Conservation (phyloP, 306 rosid genomes). For the Hippophae gyantsensis region DNA sequence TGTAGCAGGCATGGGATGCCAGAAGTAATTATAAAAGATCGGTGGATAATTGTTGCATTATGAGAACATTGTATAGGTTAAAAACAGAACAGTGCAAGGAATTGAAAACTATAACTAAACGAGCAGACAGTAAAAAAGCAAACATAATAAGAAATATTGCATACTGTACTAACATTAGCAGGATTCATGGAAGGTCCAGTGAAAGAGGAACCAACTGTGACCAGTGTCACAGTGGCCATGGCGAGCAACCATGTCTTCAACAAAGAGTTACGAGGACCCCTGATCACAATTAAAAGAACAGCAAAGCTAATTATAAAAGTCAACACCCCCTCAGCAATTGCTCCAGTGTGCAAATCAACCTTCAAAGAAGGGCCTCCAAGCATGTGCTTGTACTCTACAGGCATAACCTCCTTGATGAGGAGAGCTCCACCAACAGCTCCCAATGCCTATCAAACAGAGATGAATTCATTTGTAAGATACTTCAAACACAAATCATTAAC, state of each 20-base stretch:
- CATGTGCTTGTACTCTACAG: slow-evolving; percentile 55
- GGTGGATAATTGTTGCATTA: not conserved
- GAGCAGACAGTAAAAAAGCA: not conserved
- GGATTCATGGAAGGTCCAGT: slow-evolving; percentile 95
- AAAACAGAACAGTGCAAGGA: not conserved
- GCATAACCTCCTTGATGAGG: slow-evolving; percentile 62
- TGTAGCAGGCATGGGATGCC: not conserved
- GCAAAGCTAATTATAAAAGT: slow-evolving; percentile 60
- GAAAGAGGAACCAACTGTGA: slow-evolving; percentile 53
- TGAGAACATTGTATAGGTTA: not conserved
- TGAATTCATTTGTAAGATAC: not conserved
- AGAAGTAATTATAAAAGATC: not conserved
- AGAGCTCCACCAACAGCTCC: slow-evolving; percentile 85
- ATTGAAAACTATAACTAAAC: not conserved
- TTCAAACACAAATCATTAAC: no score
- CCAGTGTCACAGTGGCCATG: slow-evolving; percentile 37
- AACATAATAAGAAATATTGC: not conserved
- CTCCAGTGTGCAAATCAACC: slow-evolving; percentile 79
- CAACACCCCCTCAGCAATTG: slow-evolving; percentile 65
- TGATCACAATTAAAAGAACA: slow-evolving; percentile 59
- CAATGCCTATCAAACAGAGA: slow-evolving; percentile 39
- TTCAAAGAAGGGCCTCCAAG: slow-evolving; percentile 78
- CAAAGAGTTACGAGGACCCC: slow-evolving; percentile 55
- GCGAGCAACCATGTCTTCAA: slow-evolving; percentile 58
- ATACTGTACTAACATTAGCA: slow-evolving; percentile 55